Percentiles rank a stretch among this genome's conserved stretches.
These are phyloP conservation scores for Nothophoma quercina DNA, from an alignment of 2,329 filamentous ascomycete genomes.

Conservation along the genomic window DNA sequence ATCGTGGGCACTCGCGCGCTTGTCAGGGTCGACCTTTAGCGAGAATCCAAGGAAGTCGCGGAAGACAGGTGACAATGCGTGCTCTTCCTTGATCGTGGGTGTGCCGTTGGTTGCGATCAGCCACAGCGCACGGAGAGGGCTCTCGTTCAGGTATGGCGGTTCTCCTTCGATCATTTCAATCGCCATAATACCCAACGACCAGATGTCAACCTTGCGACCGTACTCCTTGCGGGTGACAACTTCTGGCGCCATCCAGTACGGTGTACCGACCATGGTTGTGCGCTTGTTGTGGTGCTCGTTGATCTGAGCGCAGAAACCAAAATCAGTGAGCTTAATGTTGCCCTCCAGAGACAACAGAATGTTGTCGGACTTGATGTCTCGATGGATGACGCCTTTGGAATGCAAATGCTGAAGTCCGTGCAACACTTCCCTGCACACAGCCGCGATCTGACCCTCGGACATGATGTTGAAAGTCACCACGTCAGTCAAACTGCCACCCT, in stretches of 20 bases:
- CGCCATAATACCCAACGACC: conserved; percentile 98
- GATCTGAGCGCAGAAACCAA: conserved; percentile 98
- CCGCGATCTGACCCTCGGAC: conserved; percentile 96
- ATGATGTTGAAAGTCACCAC: conserved; percentile 99
- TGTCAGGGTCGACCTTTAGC: conserved; percentile 95
- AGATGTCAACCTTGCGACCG: conserved; percentile 97
- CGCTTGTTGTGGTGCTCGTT: conserved; percentile 97
- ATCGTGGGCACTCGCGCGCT: conserved; percentile 93
- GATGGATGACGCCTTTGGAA: conserved; percentile 96
- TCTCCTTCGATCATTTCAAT: conserved; percentile 99
- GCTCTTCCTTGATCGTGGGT: conserved; percentile 91
- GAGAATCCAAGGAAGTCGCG: conserved; percentile 92
- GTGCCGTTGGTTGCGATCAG: conserved; percentile 97
- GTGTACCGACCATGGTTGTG: conserved; percentile 98
- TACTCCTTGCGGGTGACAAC: conserved; percentile 98
- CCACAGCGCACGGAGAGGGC: conserved; percentile 89
- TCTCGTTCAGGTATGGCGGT: conserved; percentile 95
- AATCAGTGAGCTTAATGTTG: conserved; percentile 98
- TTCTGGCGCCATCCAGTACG: conserved; percentile 99
- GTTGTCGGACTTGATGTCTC: conserved; percentile 99
- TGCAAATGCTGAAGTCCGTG: conserved; percentile 93
- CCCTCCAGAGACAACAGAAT: conserved; percentile 92
- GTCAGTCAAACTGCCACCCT: conserved; percentile 95
- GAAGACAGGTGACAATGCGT: conserved; percentile 81
- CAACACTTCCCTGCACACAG: conserved; percentile 91